Base-by-base conservation (phyloP, 306 rosid species). In the Cotoneaster glaucophyllus region DNA sequence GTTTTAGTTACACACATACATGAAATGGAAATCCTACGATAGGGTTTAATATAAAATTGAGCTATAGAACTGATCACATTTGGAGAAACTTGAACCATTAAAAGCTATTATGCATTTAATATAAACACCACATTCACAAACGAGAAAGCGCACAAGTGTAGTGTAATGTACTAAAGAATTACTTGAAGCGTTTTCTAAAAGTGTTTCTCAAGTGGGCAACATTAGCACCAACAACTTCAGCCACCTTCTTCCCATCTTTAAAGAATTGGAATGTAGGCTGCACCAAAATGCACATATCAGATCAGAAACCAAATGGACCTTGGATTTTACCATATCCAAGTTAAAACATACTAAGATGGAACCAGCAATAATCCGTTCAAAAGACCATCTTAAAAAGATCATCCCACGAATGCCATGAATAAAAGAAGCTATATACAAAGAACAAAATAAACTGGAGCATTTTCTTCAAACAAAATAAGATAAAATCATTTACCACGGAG, bases 241-340 rank as follows among this genome's bases (percentile, higher is more conserved):
- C 93, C 5, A 87, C 90, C 86, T 82, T 88, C 84, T 81, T 87
- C 45, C 97, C 97, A 28, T 82, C 78, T 71, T 85, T 88, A 77
- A 87, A 93, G 91, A 93, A 88, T 34, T 93, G 88, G 68, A 91
- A 82, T 19, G 97, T 91, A 76, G 96, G 97, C 98, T 93, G 93
- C 85, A 88, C 64, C 24, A 84, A 79, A 70, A 63, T 50, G 25
- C 67, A 77, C 21, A 41, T 2, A 59, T 18, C 68, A 4, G n/a
- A 64, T 1, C 2, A 31, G 1, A 5, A 31, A 31, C 37, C 65
- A 61, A 24, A 61, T 13, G 34, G 32, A 61, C 1, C 34, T 64
- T 64, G 22, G 6, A 59, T 31, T 31, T 29, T 18, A 64, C 4
- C 22, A 29, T 64, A 8, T 64, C 22, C 22, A 64, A 31, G 22